phyloP scores from a whole-genome alignment of 169 alveolate genomes.

The Ichthyophthirius multifiliis region DNA sequence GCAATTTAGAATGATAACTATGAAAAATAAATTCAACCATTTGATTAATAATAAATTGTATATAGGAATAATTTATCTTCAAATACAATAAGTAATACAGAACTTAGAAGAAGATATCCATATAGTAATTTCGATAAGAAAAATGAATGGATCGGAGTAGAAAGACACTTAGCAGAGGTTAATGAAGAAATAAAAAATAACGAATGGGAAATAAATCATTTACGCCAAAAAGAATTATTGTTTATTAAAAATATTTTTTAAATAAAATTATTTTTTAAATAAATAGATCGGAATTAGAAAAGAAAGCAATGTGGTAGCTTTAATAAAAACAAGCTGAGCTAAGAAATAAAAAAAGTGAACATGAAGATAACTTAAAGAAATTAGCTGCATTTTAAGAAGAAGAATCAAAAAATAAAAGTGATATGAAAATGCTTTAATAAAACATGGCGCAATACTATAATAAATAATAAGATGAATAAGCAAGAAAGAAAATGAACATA shows the following conservation, averaged over 20 bases:
- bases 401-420: neutral
- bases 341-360: neutral
- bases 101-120: slow-evolving; percentile 12
- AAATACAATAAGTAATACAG: neutral
- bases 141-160: slow-evolving; percentile 13
- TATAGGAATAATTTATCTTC: neutral
- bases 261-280: neutral
- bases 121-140: neutral
- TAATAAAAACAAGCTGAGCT: neutral
- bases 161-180: neutral
- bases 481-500: neutral
- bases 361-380: neutral
- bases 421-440: neutral
- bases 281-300: slow-evolving; percentile 14
- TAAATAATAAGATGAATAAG: neutral
- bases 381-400: neutral
- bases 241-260: neutral
- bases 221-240: slow-evolving; percentile 1
- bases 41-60: neutral
- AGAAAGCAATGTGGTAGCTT: neutral
- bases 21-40: too few species aligned
- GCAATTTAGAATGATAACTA: too few species aligned
- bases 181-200: neutral
- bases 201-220: slow-evolving; percentile 2
- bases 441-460: slow-evolving; percentile 4